These are phyloP conservation scores for Puccinia coronata DNA, from an alignment of 1,284 basidiomycete species.

Conservation along the genomic window DNA sequence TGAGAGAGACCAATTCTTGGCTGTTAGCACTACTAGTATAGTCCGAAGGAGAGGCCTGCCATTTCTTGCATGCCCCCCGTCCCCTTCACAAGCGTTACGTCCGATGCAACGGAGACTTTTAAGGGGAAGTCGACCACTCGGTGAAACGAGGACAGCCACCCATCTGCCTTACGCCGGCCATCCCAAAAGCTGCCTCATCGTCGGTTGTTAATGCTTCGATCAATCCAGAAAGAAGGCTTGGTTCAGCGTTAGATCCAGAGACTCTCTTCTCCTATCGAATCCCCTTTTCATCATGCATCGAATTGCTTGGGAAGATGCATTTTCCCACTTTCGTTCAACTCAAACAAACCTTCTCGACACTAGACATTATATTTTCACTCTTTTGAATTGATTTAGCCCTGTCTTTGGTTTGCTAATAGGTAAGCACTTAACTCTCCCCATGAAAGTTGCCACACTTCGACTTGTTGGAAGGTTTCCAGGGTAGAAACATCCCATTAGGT, in stretches of 20 bases:
- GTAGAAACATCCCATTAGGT: background rate
- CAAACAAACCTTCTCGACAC: background rate
- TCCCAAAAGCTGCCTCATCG: background rate
- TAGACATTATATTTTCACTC: conserved; percentile 2
- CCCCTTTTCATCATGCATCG: background rate
- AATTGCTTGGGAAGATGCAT: background rate
- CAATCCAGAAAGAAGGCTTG: background rate
- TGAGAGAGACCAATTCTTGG: too few species aligned
- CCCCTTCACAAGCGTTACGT: background rate
- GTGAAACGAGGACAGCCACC: background rate
- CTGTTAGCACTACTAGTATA: background rate
- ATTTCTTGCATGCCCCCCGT: background rate
- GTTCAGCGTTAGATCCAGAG: conserved; percentile 14
- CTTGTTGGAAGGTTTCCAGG: background rate
- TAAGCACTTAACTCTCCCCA: background rate
- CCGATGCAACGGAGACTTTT: background rate
- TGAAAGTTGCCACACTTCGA: background rate
- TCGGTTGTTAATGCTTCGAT: conserved; percentile 5
- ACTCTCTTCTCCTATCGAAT: background rate
- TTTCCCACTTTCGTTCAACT: conserved; percentile 14
- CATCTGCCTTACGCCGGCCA: background rate
- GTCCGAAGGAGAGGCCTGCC: background rate
- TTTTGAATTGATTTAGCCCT: background rate
- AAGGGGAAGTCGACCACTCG: background rate
- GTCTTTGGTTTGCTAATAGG: background rate